These are phyloP conservation scores for Aspergillus sclerotiicarbonarius DNA, from an alignment of 495 filamentous ascomycete species.

Conservation along the genomic window DNA sequence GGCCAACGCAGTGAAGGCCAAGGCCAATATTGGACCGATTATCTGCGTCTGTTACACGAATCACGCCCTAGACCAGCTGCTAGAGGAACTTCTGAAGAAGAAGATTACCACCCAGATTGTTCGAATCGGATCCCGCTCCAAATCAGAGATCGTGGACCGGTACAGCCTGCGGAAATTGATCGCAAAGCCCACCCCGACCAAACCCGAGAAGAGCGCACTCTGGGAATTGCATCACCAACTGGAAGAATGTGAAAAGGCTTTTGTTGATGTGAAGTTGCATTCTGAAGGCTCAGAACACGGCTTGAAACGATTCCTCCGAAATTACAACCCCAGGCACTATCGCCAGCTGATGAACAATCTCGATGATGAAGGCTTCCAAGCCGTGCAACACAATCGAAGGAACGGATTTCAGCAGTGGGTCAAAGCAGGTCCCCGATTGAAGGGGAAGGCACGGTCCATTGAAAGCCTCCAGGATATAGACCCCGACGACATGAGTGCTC, in stretches of 20 bases:
- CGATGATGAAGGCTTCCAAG: slow-evolving; percentile 13
- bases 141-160: slow-evolving; percentile 47
- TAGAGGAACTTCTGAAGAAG: slow-evolving; percentile 60
- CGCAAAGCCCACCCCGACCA: slow-evolving; percentile 31
- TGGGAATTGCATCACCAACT: slow-evolving; percentile 15
- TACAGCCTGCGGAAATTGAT: slow-evolving; percentile 45
- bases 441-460: slow-evolving; percentile 11
- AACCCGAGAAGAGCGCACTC: slow-evolving; percentile 32
- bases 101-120: slow-evolving; percentile 57
- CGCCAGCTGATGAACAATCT: slow-evolving; percentile 19
- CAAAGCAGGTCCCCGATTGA: slow-evolving; percentile 6
- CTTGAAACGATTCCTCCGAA: slow-evolving; percentile 18
- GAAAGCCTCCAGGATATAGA: slow-evolving; percentile 13
- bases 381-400: slow-evolving; percentile 21
- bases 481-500: slow-evolving; percentile 23
- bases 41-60: slow-evolving; percentile 70
- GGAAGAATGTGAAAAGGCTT: slow-evolving; percentile 12
- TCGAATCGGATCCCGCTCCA: slow-evolving; percentile 66
- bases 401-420: slow-evolving; percentile 32
- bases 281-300: not conserved
- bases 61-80: slow-evolving; percentile 69
- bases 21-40: slow-evolving; percentile 58
- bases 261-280: slow-evolving; percentile 10
- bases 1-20: slow-evolving; percentile 42
- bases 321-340: slow-evolving; percentile 18